These are phyloP conservation scores for Geosmithia morbida DNA, from an alignment of 2,329 filamentous ascomycete genomes.

Conservation along the genomic window DNA sequence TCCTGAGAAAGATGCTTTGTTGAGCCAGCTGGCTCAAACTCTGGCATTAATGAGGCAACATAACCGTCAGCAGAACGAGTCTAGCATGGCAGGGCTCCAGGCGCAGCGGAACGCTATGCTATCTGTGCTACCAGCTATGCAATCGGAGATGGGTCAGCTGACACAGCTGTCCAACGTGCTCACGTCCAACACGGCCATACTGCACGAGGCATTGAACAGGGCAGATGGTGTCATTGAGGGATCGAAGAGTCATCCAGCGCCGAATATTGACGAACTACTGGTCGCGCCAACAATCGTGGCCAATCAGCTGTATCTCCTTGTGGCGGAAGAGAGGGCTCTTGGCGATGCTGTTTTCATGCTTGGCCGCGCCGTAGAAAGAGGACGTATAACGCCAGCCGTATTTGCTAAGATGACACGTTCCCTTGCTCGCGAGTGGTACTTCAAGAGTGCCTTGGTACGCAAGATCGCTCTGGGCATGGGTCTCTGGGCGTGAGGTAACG, in stretches of 20 bases:
- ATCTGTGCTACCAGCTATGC: constrained; percentile 51
- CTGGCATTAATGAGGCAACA: constrained; percentile 55
- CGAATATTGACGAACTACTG: constrained; percentile 76
- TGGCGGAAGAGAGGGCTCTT: constrained; percentile 77
- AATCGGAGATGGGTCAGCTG: constrained; percentile 59
- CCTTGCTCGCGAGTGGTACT: constrained; percentile 65
- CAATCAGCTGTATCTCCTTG: constrained; percentile 79
- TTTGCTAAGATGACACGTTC: constrained; percentile 68
- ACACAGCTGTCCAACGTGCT: constrained; percentile 57
- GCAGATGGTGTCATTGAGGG: constrained; percentile 67
- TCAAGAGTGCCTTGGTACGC: constrained; percentile 67
- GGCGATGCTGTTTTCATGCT: constrained; percentile 79
- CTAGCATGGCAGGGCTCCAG: constrained; percentile 59
- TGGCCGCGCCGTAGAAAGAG: constrained; percentile 58
- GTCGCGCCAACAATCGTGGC: constrained; percentile 90
- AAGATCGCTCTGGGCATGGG: constrained; percentile 72
- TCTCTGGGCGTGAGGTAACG: constrained; percentile 17
- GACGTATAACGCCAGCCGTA: constrained; percentile 53
- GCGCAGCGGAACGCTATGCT: constrained; percentile 71
- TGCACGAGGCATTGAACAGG: constrained; percentile 62
- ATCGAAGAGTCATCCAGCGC: constrained; percentile 53
- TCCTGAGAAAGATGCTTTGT: constrained; percentile 81
- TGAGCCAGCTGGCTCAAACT: constrained; percentile 59
- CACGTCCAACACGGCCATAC: constrained; percentile 60
- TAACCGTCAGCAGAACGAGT: constrained; percentile 56